Evolutionary conservation across 257 asterid species (phyloP), one percentile per base, ranked within the genome.

Genomic region (Nicotiana paniculata): DNA sequence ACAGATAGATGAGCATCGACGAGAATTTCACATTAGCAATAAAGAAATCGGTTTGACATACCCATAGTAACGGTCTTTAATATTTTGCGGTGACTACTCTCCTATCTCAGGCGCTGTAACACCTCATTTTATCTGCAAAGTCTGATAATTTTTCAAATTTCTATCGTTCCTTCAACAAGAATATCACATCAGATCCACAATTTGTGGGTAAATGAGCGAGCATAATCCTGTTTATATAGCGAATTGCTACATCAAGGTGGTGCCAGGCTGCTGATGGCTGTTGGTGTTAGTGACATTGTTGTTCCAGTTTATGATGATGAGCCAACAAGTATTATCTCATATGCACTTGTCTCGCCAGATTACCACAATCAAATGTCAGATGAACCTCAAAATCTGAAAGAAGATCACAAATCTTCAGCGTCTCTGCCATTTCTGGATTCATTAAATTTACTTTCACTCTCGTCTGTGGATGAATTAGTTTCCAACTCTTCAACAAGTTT

Each of bases 1-100:
- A 37, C 55, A 70, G 35, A 70, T 24, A 70, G 11, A 26, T 21
- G 21, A 46, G 37, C 21, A 21, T 72, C 37, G 55, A 70, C 4
- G 21, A n/a, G 21, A 72, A 72, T 12, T 72, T 70, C 35, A 70
- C 35, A 72, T 72, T 59, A 72, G 59, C 78, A 62, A 70, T 12
- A 30, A 37, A 15, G 1, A 15, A 43, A 70, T 58, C 6, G 69
- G 9, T 46, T 17, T 10, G 33, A 72, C 97, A 72, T 96, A 96
- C 99, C 98, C 98, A 28, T 96, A 93, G 85, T 96, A 96, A 81
- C 99, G 98, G 66, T 96, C 98, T 87, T 96, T 93, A 62, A 96
- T 96, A 85, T 96, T 96, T 84, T 96, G 98, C 82, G 93, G 98
- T 10, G 99, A 94, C 82, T 94, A 78, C 82, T 96, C 99, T 67